These are phyloP conservation scores for Cenchrus fungigraminus DNA, from an alignment of 176 grass and related monocot species.

Conservation along the genomic window DNA sequence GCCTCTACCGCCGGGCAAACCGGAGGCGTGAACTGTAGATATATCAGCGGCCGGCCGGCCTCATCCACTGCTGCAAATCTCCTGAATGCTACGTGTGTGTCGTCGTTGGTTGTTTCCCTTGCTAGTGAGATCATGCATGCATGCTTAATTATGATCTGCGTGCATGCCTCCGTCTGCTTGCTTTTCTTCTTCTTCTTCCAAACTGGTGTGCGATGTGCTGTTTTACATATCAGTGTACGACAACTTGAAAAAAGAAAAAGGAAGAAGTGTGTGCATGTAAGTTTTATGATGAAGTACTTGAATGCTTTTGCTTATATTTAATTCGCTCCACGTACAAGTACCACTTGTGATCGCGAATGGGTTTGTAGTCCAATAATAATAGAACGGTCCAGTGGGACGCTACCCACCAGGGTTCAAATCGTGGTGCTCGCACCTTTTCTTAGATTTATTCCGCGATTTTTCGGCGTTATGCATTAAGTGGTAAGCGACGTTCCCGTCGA, in stretches of 20 bases:
- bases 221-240: slow-evolving; percentile 5
- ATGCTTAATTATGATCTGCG: background rate
- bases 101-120: slow-evolving; percentile 30
- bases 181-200: background rate
- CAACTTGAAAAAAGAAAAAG: background rate
- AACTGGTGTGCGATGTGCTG: slow-evolving; percentile 26
- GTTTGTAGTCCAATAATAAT: too few species aligned
- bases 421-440: too few species aligned
- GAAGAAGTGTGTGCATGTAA: background rate
- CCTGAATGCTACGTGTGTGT: background rate
- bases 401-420: too few species aligned
- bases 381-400: too few species aligned
- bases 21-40: slow-evolving; percentile 56
- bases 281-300: background rate
- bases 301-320: background rate
- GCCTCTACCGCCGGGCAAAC: background rate
- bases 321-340: too few species aligned
- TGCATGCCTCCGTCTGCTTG: slow-evolving; percentile 23
- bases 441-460: too few species aligned
- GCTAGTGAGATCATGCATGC: background rate
- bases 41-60: slow-evolving; percentile 31
- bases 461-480: too few species aligned
- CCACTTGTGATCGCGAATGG: too few species aligned
- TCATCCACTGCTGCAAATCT: slow-evolving; percentile 10
- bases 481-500: too few species aligned